Percentiles rank a stretch among this genome's conserved stretches.
phyloP scores from a whole-genome alignment of 2,329 filamentous ascomycete genomes.

The Pezicula carpinea region DNA sequence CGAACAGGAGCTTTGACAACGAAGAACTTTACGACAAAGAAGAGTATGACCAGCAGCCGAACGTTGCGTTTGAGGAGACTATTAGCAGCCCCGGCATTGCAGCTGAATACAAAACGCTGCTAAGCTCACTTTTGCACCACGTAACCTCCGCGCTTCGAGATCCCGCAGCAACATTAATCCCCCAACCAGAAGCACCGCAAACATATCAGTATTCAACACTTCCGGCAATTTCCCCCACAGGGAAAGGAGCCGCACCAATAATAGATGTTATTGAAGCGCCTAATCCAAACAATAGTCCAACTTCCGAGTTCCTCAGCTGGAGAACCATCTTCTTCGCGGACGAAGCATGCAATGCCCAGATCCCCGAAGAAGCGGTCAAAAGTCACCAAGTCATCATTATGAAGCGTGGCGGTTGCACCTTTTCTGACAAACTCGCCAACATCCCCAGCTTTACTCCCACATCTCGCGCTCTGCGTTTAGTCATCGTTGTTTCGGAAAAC shows the following conservation, averaged over 20 bases:
- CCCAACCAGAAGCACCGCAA: conserved; percentile 27
- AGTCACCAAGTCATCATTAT: conserved; percentile 75
- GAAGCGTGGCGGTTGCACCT: conserved; percentile 77
- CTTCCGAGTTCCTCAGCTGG: conserved; percentile 55
- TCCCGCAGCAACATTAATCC: conserved; percentile 33
- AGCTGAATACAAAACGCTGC: conserved; percentile 29
- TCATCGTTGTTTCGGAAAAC: conserved; percentile 68
- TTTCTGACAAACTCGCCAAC: conserved; percentile 75
- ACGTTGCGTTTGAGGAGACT: conserved; percentile 13
- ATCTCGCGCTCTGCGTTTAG: conserved; percentile 64
- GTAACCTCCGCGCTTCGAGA: conserved; percentile 47
- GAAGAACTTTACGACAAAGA: conserved; percentile 18
- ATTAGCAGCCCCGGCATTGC: conserved; percentile 17
- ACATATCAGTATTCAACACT: conserved; percentile 30
- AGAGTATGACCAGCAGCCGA: conserved; percentile 9
- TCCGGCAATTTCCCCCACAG: conserved; percentile 44
- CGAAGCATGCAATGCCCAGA: conserved; percentile 53
- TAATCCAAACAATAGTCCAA: conserved; percentile 30
- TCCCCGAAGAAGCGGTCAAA: conserved; percentile 46
- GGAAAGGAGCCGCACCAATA: conserved; percentile 62
- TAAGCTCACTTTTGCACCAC: conserved; percentile 43
- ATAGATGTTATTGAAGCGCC: conserved; percentile 48
- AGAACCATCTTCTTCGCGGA: conserved; percentile 65
- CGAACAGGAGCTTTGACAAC: conserved; percentile 15
- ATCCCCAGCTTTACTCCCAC: conserved; percentile 73